These are phyloP conservation scores for Metschnikowia kunwiensis DNA, from an alignment of 805 yeast genomes.

Conservation along the genomic window DNA sequence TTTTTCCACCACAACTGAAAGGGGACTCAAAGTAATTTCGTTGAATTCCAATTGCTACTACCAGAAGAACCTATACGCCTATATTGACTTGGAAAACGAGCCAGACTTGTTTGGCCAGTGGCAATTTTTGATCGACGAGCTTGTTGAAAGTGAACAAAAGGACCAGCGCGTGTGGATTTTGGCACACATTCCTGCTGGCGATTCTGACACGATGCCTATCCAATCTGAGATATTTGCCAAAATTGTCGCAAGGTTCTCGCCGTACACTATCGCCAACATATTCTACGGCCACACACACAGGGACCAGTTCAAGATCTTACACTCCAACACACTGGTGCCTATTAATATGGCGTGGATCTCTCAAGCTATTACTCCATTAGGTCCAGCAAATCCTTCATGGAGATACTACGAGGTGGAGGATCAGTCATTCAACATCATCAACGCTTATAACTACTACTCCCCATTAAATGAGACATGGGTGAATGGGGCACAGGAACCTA, in stretches of 20 bases:
- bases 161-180: slow-evolving; percentile 71
- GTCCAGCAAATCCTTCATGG: slow-evolving; percentile 66
- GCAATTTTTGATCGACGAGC: slow-evolving; percentile 58
- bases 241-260: slow-evolving; percentile 64
- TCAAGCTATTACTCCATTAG: slow-evolving; percentile 63
- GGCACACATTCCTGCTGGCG: slow-evolving; percentile 64
- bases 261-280: slow-evolving; percentile 62
- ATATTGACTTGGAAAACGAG: slow-evolving; percentile 51
- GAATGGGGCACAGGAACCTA: slow-evolving; percentile 54
- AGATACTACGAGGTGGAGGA: slow-evolving; percentile 67
- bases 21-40: slow-evolving; percentile 39
- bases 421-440: slow-evolving; percentile 56
- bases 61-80: slow-evolving; percentile 50
- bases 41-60: slow-evolving; percentile 69
- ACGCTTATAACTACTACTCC: slow-evolving; percentile 58
- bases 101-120: slow-evolving; percentile 64
- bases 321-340: slow-evolving; percentile 40
- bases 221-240: slow-evolving; percentile 54
- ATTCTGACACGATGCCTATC: slow-evolving; percentile 55
- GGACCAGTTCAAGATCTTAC: slow-evolving; percentile 63
- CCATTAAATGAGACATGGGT: slow-evolving; percentile 54
- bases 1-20: slow-evolving; percentile 51
- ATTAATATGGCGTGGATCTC: slow-evolving; percentile 61
- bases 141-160: slow-evolving; percentile 53
- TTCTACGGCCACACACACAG: slow-evolving; percentile 72